Conservation (phyloP, 139 green algal genomes). For the Dunaliella primolecta region DNA sequence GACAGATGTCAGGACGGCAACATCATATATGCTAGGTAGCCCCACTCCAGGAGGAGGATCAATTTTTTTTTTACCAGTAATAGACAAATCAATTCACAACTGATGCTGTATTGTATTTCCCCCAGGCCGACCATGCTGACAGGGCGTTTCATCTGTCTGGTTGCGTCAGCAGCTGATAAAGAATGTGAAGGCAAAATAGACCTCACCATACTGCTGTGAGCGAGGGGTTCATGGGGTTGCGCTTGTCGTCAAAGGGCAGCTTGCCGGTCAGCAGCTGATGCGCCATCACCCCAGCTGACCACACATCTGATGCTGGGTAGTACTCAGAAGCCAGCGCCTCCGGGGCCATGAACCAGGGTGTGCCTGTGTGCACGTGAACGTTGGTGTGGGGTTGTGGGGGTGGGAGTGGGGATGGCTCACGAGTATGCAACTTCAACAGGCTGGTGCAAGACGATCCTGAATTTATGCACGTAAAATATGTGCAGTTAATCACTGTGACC, state of each 20-base stretch:
- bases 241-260: slow-evolving; percentile 55
- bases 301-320: slow-evolving; percentile 62
- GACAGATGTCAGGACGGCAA: too few relatives aligned
- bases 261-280: slow-evolving; percentile 66
- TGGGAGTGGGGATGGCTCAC: not conserved
- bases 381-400: not conserved
- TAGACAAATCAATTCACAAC: too few relatives aligned
- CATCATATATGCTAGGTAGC: too few relatives aligned
- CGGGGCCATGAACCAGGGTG: slow-evolving; percentile 48
- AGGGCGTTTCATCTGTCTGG: too few relatives aligned
- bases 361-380: slow-evolving; percentile 26
- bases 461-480: not conserved
- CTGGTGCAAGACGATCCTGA: not conserved
- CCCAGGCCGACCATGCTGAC: too few relatives aligned
- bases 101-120: too few relatives aligned
- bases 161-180: too few relatives aligned
- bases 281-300: slow-evolving; percentile 59
- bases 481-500: not conserved
- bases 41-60: too few relatives aligned
- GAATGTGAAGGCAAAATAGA: not conserved
- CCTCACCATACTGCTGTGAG: slow-evolving; percentile 69
- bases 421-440: not conserved
- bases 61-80: too few relatives aligned
- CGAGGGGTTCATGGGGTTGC: slow-evolving; percentile 56
- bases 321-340: slow-evolving; percentile 69